Base-by-base conservation (phyloP, 139 green algal species). In the Volvox africanus region DNA sequence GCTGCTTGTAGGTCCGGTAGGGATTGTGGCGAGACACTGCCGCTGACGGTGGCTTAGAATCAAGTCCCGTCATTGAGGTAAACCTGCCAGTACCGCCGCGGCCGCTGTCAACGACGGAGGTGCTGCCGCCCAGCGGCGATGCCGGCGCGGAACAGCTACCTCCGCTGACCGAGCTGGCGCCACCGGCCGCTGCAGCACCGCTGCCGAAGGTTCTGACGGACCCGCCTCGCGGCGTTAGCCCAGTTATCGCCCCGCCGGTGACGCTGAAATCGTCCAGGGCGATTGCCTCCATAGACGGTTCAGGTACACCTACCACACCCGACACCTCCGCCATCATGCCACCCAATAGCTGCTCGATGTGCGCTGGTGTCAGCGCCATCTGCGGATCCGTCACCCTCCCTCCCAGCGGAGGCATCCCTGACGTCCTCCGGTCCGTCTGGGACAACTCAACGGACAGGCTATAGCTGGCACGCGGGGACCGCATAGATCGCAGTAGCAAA, bases 101-200 rank as follows among this genome's bases (percentile, higher is more conserved):
- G 35, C 73, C 73, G 2, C 28, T 37, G 73, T n/a, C 73, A 22
- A 32, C 26, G 73, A 50, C 16, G 36, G 18, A 44, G 44, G 28
- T 30, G 50, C 2, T n/a, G 80, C 33, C 50, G 1, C 80, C 44
- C 55, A 22, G 21, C 80, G 80, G 80, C 55, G 80, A 86, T n/a
- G 50, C 28, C 2, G 80, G 80, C 80, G 80, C 80, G 80, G 80
- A 86, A 28, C 80, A 67, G 80, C 80, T 86, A 12, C 55, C 50
- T 17, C 50, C 28, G 37, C 20, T 22, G 79, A 13, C 80, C 2
- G 14, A 55, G 50, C 80, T 22, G 50, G 50, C 19, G 11, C 28
- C 79, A 20, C 37, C 79, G 16, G 44, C 44, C 5, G 44, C 44
- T 5, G 44, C 44, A 55, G 44, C 44, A 55, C 79, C 17, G 20